Evolutionary conservation across 73 alveolate species (phyloP).

Genomic region (Stentor coeruleus): DNA sequence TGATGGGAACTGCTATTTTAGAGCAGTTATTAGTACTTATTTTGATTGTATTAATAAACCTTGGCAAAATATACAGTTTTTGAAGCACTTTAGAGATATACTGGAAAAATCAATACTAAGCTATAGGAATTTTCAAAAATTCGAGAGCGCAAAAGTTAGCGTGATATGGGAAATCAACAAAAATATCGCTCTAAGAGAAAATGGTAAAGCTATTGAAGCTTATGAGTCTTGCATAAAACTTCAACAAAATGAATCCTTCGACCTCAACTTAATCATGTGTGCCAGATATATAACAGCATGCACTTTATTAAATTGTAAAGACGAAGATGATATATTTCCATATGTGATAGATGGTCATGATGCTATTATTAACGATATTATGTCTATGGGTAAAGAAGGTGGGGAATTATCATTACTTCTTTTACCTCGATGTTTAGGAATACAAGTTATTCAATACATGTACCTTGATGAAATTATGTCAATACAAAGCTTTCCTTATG

Average conservation of each 20-base stretch:
- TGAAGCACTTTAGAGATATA: too few relatives aligned
- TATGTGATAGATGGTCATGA: background rate
- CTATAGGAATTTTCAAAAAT: background rate
- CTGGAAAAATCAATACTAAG: background rate
- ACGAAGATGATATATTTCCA: background rate
- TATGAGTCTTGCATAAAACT: background rate
- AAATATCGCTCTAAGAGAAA: background rate
- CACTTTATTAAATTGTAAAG: background rate
- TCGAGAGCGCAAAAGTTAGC: background rate
- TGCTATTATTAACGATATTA: background rate
- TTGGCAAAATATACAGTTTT: background rate
- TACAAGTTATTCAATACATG: background rate
- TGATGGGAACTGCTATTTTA: slow-evolving; percentile 22
- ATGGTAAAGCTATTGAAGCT: background rate
- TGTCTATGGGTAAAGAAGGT: slow-evolving; percentile 7
- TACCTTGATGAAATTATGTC: background rate
- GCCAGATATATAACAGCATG: background rate
- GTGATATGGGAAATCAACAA: background rate
- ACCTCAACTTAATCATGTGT: background rate
- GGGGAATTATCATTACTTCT: background rate
- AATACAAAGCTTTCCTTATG: background rate
- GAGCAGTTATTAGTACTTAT: background rate
- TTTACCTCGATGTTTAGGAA: background rate
- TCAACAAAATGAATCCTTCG: background rate
- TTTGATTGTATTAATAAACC: background rate